A percentile compares a stretch with the other conserved stretches of the same genome.
phyloP scores from a whole-genome alignment of 495 filamentous ascomycete genomes.

The Cryomyces antarcticus region DNA sequence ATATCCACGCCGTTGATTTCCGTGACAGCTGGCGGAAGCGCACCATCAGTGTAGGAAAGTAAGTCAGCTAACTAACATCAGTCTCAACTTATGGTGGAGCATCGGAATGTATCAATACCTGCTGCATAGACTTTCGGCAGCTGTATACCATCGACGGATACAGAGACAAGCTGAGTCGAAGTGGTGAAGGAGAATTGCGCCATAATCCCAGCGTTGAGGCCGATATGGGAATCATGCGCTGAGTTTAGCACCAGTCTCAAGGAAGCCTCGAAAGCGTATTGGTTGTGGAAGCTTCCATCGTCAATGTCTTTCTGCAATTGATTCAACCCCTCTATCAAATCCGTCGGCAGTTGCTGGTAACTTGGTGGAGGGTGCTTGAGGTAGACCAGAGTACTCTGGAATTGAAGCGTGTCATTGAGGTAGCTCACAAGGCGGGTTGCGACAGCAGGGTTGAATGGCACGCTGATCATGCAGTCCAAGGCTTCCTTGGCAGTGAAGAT shows the following conservation, averaged over 20 bases:
- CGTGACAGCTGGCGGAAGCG: constrained; percentile 13
- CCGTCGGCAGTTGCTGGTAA: constrained; percentile 33
- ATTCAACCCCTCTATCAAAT: constrained; percentile 27
- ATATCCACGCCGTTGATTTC: constrained; percentile 26
- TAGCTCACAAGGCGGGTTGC: constrained; percentile 31
- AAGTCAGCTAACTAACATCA: too few species aligned
- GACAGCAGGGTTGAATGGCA: constrained; percentile 33
- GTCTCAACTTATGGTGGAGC: too few species aligned
- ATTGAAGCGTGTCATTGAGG: constrained; percentile 34
- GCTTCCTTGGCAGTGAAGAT: constrained; percentile 8
- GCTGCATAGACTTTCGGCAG: constrained; percentile 25
- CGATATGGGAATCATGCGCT: constrained; percentile 28
- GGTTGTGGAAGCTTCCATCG: constrained; percentile 19
- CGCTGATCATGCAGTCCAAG: constrained; percentile 31
- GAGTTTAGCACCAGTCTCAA: constrained; percentile 22
- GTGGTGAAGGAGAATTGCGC: constrained; percentile 26
- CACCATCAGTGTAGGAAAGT: not conserved
- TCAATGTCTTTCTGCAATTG: constrained; percentile 23
- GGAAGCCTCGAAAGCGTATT: constrained; percentile 32
- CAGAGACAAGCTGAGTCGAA: constrained; percentile 22
- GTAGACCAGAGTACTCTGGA: constrained; percentile 33
- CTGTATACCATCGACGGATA: constrained; percentile 29
- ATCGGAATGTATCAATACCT: constrained; percentile 5
- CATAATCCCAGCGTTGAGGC: constrained; percentile 21
- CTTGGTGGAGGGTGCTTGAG: constrained; percentile 32